Percentiles rank a stretch among this genome's conserved stretches.
Conservation (phyloP, 495 filamentous ascomycete genomes). For the Penicillium atrosanguineum region DNA sequence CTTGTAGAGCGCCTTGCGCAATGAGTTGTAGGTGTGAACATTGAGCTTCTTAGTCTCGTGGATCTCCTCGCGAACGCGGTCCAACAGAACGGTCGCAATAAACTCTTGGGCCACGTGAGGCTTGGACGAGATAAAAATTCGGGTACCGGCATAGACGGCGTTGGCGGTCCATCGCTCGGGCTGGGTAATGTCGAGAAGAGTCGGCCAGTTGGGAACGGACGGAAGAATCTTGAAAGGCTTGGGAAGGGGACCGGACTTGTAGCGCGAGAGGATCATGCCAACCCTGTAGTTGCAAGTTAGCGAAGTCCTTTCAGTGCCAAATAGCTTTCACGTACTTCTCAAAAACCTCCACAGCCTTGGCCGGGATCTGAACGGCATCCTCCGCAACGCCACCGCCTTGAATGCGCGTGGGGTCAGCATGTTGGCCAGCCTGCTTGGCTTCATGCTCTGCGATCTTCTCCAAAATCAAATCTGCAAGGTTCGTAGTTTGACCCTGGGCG, state of each 20-base stretch:
- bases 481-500: constrained; percentile 59
- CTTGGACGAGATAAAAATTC: constrained; percentile 82
- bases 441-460: constrained; percentile 93
- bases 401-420: constrained; percentile 28
- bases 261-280: constrained; percentile 82
- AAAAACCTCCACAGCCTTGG: constrained; percentile 92
- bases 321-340: constrained; percentile 60
- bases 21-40: constrained; percentile 86
- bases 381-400: constrained; percentile 57
- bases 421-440: constrained; percentile 54
- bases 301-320: not conserved
- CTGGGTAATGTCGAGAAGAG: constrained; percentile 75
- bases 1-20: constrained; percentile 94
- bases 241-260: constrained; percentile 90
- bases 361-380: constrained; percentile 80
- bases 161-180: constrained; percentile 88
- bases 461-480: constrained; percentile 87
- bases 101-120: constrained; percentile 75
- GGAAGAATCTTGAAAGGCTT: constrained; percentile 98
- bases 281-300: constrained; percentile 53
- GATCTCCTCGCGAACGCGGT: constrained; percentile 85
- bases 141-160: constrained; percentile 79
- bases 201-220: constrained; percentile 84
- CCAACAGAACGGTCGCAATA: constrained; percentile 76
- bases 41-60: constrained; percentile 87